These are phyloP conservation scores for Xylaria venustula DNA, from an alignment of 495 filamentous ascomycete species.

Conservation along the genomic window DNA sequence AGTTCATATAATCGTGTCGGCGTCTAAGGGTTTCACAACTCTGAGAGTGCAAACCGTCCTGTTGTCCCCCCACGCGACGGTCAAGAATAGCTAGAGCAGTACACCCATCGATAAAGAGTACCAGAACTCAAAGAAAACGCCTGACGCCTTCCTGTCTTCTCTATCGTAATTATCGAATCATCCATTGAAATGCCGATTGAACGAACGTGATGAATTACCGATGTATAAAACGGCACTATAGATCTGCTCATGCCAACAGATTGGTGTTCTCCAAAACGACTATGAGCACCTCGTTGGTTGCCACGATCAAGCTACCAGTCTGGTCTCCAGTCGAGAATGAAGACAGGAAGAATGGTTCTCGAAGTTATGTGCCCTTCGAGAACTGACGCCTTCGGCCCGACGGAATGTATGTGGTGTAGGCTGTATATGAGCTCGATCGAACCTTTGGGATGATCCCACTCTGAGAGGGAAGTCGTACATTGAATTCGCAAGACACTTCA, in stretches of 20 bases:
- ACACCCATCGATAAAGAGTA: background rate
- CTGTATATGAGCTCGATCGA: background rate
- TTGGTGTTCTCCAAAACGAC: background rate
- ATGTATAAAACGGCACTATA: constrained; percentile 1
- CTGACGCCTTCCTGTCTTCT: background rate
- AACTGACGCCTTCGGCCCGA: background rate
- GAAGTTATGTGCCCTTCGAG: background rate
- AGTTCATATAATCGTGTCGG: background rate
- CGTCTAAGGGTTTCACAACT: background rate
- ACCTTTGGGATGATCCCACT: background rate
- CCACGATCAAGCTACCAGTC: background rate
- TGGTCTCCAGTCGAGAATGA: background rate
- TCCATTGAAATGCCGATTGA: background rate
- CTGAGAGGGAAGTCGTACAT: background rate
- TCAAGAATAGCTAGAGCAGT: background rate
- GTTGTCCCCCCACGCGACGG: background rate
- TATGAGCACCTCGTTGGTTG: background rate
- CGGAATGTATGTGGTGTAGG: background rate
- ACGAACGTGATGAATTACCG: constrained; percentile 4
- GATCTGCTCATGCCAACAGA: background rate
- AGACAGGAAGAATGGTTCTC: background rate
- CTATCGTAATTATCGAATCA: constrained; percentile 6
- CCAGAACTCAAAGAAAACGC: background rate
- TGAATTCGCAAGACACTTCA: background rate
- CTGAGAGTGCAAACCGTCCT: background rate